These are phyloP conservation scores for Alternaria hordeiaustralica DNA, from an alignment of 2,329 filamentous ascomycete genomes.

Conservation along the genomic window DNA sequence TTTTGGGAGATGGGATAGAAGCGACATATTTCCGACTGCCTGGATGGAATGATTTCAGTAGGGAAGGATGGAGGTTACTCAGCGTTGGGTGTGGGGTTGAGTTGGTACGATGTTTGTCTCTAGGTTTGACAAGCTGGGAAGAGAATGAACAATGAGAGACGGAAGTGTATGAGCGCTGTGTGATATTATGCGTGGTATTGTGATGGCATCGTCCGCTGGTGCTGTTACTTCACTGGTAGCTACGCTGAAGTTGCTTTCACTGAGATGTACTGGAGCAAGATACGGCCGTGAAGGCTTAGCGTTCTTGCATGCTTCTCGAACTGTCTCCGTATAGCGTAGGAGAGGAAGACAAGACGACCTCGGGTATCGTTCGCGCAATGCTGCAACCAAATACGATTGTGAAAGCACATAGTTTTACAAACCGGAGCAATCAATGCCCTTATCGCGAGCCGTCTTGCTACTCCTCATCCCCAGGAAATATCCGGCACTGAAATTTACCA, in stretches of 20 bases:
- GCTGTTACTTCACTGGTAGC: not conserved
- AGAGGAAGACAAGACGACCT: not conserved
- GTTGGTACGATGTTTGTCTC: not conserved
- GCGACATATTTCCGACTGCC: not conserved
- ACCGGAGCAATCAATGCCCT: not conserved
- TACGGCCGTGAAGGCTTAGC: not conserved
- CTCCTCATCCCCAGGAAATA: not conserved
- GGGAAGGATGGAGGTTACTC: not conserved
- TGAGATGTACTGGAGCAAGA: not conserved
- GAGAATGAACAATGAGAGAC: not conserved
- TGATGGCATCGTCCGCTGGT: not conserved
- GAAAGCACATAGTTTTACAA: not conserved
- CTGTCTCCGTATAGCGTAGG: not conserved
- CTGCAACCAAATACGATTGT: not conserved
- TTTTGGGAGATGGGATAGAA: not conserved
- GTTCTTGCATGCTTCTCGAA: not conserved
- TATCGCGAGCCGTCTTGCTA: not conserved
- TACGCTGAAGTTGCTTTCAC: not conserved
- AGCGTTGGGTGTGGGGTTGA: not conserved
- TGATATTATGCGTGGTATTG: not conserved
- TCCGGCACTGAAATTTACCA: not conserved
- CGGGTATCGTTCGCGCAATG: not conserved
- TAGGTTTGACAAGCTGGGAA: not conserved
- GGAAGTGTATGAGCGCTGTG: not conserved
- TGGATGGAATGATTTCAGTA: not conserved